Evolutionary conservation across 768 basidiomycete species (phyloP), one percentile per base, ranked within the genome.

Genomic region (Psilocybe azurescens): DNA sequence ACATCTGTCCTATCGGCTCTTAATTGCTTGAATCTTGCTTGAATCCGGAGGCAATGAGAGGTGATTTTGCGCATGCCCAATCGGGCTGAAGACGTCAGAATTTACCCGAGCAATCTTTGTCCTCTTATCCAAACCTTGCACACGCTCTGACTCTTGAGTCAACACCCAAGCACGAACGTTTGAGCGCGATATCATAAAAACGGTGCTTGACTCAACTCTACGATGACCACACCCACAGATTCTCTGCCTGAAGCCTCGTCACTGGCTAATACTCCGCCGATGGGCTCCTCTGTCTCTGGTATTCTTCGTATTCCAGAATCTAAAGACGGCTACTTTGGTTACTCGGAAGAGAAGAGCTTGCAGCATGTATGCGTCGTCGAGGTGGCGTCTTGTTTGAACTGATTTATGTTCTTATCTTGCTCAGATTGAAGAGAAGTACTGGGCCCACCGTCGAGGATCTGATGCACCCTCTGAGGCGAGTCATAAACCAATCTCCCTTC

Each of bases 271-370:
- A 32, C 30, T 24, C 44, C 32, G 44, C 24, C 18, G 18, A 33
- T 16, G 46, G 32, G n/a, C 18, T n/a, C 53, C 53, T 54, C 53
- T 3, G 20, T 24, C 6, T 33, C 53, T 16, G 54, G 62, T n/a
- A 65, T 61, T 18, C 71, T 82, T 29, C 68, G 75, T 30, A 81
- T 83, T 41, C 82, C 83, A 0, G 81, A 89, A 66, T 74, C 85
- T 3, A 82, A 84, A 64, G 90, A 93, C 69, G 90, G 88, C 0
- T 94, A 87, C 74, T 94, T 90, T 72, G 88, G 88, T 8, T 94
- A 94, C 73, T 79, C 79, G 20, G 91, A 94, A 66, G 93, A 94
- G 76, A 90, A 89, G 69, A 87, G 77, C 38, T 80, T 90, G 32
- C 87, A 88, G 67, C 89, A 91, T 65, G 91, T 91, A 77, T 49